Percentiles rank a stretch among this genome's conserved stretches.
Evolutionary conservation across 176 grass and related monocot genomes (phyloP).

Genomic region (Olyra latifolia): DNA sequence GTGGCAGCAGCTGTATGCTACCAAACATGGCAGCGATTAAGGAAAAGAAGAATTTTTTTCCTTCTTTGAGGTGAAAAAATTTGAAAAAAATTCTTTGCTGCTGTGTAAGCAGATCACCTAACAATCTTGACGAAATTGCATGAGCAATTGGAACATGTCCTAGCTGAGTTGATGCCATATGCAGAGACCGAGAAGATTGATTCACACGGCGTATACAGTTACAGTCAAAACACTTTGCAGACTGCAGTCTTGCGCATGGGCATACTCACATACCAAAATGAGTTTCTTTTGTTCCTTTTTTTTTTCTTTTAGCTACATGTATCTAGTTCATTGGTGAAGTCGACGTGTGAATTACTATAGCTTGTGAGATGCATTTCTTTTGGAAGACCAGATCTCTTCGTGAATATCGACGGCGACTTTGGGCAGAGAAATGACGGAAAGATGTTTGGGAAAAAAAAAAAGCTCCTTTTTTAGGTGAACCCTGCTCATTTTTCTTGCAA

Average conservation of each 20-base stretch:
- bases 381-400: not conserved
- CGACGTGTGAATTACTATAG: not conserved
- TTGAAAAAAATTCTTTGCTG: not conserved
- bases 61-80: not conserved
- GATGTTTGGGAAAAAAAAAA: not conserved
- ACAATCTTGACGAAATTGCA: slow-evolving; percentile 32
- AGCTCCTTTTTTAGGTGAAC: not conserved
- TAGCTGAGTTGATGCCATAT: not conserved
- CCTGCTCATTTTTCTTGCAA: not conserved
- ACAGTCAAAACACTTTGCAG: not conserved
- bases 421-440: slow-evolving; percentile 1
- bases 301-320: not conserved
- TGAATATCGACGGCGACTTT: slow-evolving; percentile 4
- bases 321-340: not conserved
- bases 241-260: not conserved
- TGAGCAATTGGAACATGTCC: not conserved
- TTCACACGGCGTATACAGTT: not conserved
- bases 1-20: not conserved
- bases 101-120: not conserved
- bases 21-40: not conserved
- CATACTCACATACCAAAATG: not conserved
- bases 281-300: not conserved
- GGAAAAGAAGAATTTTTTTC: not conserved
- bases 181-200: not conserved
- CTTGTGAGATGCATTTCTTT: not conserved